Percentiles rank a stretch among this genome's conserved stretches.
phyloP scores from a whole-genome alignment of 176 grass and related monocot genomes.

The Bromus sterilis region DNA sequence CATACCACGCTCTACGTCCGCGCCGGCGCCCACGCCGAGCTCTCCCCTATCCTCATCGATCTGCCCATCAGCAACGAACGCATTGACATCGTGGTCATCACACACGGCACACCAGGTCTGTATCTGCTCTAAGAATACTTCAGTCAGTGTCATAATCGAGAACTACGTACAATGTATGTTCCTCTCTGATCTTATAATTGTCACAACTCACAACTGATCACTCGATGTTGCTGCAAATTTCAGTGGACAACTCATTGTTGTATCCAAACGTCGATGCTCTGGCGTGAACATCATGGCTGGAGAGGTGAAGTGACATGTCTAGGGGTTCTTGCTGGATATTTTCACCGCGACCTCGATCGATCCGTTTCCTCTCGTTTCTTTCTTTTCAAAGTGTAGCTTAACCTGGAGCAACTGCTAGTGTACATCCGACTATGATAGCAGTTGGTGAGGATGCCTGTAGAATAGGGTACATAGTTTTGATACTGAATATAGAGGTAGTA shows the following conservation, averaged over 20 bases:
- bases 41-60: constrained; percentile 31
- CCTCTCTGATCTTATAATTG: background rate
- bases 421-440: background rate
- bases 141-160: no score
- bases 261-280: background rate
- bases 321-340: background rate
- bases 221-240: background rate
- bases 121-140: no score
- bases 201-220: background rate
- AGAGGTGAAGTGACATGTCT: background rate
- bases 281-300: background rate
- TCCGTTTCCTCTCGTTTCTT: background rate
- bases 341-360: background rate
- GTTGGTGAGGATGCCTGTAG: background rate
- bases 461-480: background rate
- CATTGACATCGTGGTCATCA: background rate
- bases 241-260: background rate
- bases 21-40: background rate
- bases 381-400: background rate
- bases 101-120: constrained; percentile 19
- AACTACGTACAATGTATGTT: no score
- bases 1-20: constrained; percentile 21
- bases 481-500: background rate
- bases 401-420: background rate
- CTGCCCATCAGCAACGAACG: constrained; percentile 29